These are phyloP conservation scores for Plenodomus tracheiphilus DNA, from an alignment of 2,329 filamentous ascomycete genomes.

Conservation along the genomic window DNA sequence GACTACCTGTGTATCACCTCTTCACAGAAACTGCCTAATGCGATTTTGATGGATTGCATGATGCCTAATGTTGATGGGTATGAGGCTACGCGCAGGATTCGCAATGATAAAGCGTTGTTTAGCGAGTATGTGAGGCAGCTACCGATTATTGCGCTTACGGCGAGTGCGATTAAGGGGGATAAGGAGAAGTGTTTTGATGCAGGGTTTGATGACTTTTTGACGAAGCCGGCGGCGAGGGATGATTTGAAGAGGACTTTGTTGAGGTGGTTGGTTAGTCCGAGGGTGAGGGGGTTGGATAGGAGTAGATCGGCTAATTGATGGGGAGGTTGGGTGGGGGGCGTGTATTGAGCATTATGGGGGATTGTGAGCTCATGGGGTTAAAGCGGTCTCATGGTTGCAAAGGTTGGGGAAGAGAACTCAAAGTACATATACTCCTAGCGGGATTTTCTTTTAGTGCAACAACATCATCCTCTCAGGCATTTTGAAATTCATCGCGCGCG, in stretches of 20 bases:
- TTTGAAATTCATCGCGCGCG: too few species aligned
- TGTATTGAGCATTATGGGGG: too few species aligned
- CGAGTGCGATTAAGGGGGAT: conserved; percentile 10
- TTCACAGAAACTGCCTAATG: conserved; percentile 11
- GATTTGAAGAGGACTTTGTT: conserved; percentile 2
- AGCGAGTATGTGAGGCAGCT: conserved; percentile 51
- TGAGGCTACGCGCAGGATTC: conserved; percentile 29
- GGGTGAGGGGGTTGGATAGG: neutral
- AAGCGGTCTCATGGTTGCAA: too few species aligned
- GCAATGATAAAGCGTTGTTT: conserved; percentile 55
- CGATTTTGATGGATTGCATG: conserved; percentile 36
- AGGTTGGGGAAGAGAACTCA: too few species aligned
- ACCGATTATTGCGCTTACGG: conserved; percentile 91
- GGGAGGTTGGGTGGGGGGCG: neutral
- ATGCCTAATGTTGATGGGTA: conserved; percentile 40
- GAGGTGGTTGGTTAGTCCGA: conserved; percentile 3
- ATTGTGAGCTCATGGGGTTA: too few species aligned
- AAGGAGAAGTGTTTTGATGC: conserved; percentile 6
- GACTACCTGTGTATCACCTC: conserved; percentile 21
- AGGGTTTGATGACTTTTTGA: conserved; percentile 8
- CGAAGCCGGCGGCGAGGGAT: conserved; percentile 5
- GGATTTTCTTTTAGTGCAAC: too few species aligned
- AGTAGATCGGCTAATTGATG: conserved; percentile 1
- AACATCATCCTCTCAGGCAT: too few species aligned
- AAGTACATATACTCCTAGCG: too few species aligned